Evolutionary conservation across 2,329 filamentous ascomycete species (phyloP).

Genomic region (Aureobasidium lini): DNA sequence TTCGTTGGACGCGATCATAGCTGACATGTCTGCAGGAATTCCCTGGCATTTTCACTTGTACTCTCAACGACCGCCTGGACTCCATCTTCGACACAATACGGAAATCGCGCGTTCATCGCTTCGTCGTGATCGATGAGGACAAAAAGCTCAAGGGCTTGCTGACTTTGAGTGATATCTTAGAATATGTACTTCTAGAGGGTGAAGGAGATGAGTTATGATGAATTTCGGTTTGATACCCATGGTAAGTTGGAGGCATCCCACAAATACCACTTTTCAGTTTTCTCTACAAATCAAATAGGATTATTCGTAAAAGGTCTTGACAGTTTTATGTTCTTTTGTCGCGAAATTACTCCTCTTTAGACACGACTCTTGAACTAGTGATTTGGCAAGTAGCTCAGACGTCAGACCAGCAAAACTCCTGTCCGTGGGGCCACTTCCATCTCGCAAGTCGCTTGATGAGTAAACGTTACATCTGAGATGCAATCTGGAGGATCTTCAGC

Average conservation of each 20-base stretch:
- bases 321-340: not conserved
- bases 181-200: slow-evolving; percentile 81
- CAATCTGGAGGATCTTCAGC: not conserved
- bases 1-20: no score
- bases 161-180: slow-evolving; percentile 90
- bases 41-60: slow-evolving; percentile 93
- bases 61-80: slow-evolving; percentile 81
- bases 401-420: no score
- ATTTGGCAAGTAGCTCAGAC: no score
- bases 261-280: slow-evolving; percentile 8
- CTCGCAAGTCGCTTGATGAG: no score
- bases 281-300: not conserved
- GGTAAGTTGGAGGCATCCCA: slow-evolving; percentile 9
- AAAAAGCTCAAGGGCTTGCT: slow-evolving; percentile 81
- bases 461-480: no score
- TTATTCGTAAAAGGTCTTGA: not conserved
- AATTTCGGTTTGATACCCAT: slow-evolving; percentile 12
- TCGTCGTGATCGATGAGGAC: slow-evolving; percentile 88
- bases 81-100: slow-evolving; percentile 96
- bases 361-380: no score
- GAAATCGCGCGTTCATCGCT: slow-evolving; percentile 85
- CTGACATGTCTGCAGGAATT: slow-evolving; percentile 58
- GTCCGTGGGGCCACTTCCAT: no score
- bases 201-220: slow-evolving; percentile 16
- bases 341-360: no score